Evolutionary conservation across 257 asterid species (phyloP).

Genomic region (Galeopsis tetrahit): DNA sequence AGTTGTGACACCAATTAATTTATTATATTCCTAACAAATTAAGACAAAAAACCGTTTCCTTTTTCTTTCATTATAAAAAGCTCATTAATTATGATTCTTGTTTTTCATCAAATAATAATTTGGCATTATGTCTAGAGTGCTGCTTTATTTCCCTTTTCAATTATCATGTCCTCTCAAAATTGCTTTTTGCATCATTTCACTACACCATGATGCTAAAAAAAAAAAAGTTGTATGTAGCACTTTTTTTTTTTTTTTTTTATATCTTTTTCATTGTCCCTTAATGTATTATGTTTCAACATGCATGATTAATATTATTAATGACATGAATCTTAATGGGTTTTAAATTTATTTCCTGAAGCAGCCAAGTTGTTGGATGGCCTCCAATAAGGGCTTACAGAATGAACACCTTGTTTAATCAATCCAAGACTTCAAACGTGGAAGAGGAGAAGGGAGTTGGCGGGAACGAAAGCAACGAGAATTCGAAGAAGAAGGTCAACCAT

Average conservation of each 20-base stretch:
- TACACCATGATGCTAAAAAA: slow-evolving; percentile 25
- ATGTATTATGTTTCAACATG: not conserved
- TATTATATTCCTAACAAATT: too few relatives aligned
- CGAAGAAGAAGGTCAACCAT: slow-evolving; percentile 65
- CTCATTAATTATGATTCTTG: slow-evolving; percentile 27
- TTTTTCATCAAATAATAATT: slow-evolving; percentile 29
- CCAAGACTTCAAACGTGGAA: slow-evolving; percentile 54
- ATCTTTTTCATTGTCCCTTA: not conserved
- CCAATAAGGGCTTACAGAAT: slow-evolving; percentile 77
- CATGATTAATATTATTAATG: not conserved
- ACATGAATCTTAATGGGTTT: not conserved
- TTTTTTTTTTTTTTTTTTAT: slow-evolving; percentile 27
- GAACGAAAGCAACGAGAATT: slow-evolving; percentile 58
- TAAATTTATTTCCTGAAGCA: slow-evolving; percentile 40
- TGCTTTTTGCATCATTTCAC: slow-evolving; percentile 35
- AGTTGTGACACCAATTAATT: too few relatives aligned
- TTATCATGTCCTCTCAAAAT: slow-evolving; percentile 33
- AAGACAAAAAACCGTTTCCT: not conserved
- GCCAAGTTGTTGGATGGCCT: slow-evolving; percentile 98
- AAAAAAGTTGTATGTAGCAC: slow-evolving; percentile 20
- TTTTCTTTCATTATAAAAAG: slow-evolving; percentile 31
- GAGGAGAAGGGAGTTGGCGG: slow-evolving; percentile 62
- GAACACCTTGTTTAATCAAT: slow-evolving; percentile 71
- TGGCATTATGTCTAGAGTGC: slow-evolving; percentile 38
- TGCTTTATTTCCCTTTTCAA: slow-evolving; percentile 31